Percentiles rank a stretch among this genome's conserved stretches.
phyloP scores from a whole-genome alignment of 129 eudicot species.

The Tagetes erecta region DNA sequence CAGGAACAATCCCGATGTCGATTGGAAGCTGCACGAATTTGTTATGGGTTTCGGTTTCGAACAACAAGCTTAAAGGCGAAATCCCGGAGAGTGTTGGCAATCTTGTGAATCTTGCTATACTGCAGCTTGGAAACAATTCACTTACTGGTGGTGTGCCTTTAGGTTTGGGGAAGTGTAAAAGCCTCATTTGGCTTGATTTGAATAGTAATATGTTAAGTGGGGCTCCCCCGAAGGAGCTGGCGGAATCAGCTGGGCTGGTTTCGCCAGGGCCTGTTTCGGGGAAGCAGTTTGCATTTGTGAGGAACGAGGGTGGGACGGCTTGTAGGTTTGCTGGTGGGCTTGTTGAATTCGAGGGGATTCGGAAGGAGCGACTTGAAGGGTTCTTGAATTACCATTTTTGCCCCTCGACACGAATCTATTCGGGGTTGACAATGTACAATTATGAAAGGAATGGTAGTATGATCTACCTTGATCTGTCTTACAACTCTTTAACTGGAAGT shows the following conservation, averaged over 20 bases:
- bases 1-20: conserved; percentile 63
- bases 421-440: conserved; percentile 72
- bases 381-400: conserved; percentile 76
- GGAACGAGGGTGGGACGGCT: conserved; percentile 85
- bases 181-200: conserved; percentile 84
- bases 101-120: conserved; percentile 75
- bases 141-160: conserved; percentile 62
- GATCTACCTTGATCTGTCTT: conserved; percentile 83
- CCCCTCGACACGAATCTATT: conserved; percentile 71
- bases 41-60: conserved; percentile 79
- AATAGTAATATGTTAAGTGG: conserved; percentile 70
- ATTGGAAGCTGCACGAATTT: conserved; percentile 72
- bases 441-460: conserved; percentile 71
- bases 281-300: conserved; percentile 82
- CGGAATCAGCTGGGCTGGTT: conserved; percentile 67
- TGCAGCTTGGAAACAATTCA: conserved; percentile 80
- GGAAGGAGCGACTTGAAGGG: conserved; percentile 55
- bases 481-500: conserved; percentile 60
- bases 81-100: conserved; percentile 66
- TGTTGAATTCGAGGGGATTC: conserved; percentile 77
- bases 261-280: conserved; percentile 73
- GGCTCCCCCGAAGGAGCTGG: conserved; percentile 58
- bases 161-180: conserved; percentile 60
- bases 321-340: conserved; percentile 91
- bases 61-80: conserved; percentile 59